A percentile compares a stretch with the other conserved stretches of the same genome.
phyloP scores from a whole-genome alignment of 306 rosid genomes.

The Malus domestica region DNA sequence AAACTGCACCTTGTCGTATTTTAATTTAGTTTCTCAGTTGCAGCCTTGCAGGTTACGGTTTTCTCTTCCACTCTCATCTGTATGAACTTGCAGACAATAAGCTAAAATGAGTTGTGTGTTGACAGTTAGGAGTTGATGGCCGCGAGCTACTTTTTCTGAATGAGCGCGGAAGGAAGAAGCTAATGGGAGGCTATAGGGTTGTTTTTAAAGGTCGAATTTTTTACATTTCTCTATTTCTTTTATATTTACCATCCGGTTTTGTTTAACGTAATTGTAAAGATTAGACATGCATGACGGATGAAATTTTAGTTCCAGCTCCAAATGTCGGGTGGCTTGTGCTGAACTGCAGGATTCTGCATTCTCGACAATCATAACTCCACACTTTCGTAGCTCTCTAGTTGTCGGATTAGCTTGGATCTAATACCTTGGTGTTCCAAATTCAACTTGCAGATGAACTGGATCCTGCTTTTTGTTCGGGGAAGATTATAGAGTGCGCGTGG shows the following conservation, averaged over 20 bases:
- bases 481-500: slow-evolving; percentile 83
- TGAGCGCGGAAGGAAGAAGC: slow-evolving; percentile 85
- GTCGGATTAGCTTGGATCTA: neutral
- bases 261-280: too few relatives aligned
- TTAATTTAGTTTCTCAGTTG: slow-evolving; percentile 10
- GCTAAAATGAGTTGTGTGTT: slow-evolving; percentile 3
- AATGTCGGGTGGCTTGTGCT: too few relatives aligned
- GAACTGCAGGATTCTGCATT: too few relatives aligned
- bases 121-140: slow-evolving; percentile 61
- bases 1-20: neutral
- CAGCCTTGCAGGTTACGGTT: neutral
- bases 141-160: slow-evolving; percentile 50
- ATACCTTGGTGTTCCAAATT: neutral
- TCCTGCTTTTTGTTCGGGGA: slow-evolving; percentile 54
- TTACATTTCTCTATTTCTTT: slow-evolving; percentile 8
- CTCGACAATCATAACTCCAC: neutral
- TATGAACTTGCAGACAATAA: neutral
- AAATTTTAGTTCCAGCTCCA: too few relatives aligned
- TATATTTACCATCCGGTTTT: neutral
- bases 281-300: too few relatives aligned
- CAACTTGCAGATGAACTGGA: slow-evolving; percentile 56
- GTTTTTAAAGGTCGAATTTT: slow-evolving; percentile 49
- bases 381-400: neutral
- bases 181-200: slow-evolving; percentile 70
- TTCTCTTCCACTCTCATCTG: neutral